A percentile compares a stretch with the other conserved stretches of the same genome.
These are phyloP conservation scores for Auricularia sp. DNA, from an alignment of 768 basidiomycete genomes.

Conservation along the genomic window DNA sequence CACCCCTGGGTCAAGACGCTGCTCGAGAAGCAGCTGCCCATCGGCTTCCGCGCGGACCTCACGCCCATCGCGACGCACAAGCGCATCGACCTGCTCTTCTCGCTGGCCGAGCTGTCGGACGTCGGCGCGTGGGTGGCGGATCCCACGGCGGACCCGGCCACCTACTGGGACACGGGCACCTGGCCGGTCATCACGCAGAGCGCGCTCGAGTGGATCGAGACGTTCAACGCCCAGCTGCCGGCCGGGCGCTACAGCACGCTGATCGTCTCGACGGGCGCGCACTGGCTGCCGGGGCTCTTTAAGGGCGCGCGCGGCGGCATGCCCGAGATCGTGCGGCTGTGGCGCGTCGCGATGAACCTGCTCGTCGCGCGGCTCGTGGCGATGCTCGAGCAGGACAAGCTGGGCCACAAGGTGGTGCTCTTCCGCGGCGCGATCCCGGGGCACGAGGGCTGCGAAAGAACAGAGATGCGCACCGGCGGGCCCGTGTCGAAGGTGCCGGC, in stretches of 20 bases:
- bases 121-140: constrained; percentile 28
- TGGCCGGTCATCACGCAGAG: constrained; percentile 38
- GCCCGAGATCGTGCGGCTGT: constrained; percentile 44
- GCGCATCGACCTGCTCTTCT: constrained; percentile 49
- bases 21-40: constrained; percentile 29
- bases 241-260: constrained; percentile 49
- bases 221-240: constrained; percentile 40
- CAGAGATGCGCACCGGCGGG: constrained; percentile 29
- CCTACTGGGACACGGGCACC: constrained; percentile 21
- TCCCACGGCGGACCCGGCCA: constrained; percentile 6
- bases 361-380: constrained; percentile 35
- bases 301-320: constrained; percentile 35
- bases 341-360: constrained; percentile 42
- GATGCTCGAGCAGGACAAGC: constrained; percentile 1
- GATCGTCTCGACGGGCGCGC: constrained; percentile 54
- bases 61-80: constrained; percentile 61
- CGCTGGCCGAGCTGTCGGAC: constrained; percentile 35
- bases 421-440: constrained; percentile 53
- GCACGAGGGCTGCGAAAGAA: constrained; percentile 52
- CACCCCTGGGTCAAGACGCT: constrained; percentile 39
- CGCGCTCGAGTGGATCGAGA: constrained; percentile 41
- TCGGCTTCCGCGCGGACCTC: constrained; percentile 39
- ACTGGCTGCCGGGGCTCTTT: constrained; percentile 57
- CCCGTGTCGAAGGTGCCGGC: constrained; percentile 27
- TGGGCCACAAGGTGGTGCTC: constrained; percentile 34